A percentile compares a stretch with the other conserved stretches of the same genome.
phyloP scores from a whole-genome alignment of 768 basidiomycete species.

The Mycena crocata region DNA sequence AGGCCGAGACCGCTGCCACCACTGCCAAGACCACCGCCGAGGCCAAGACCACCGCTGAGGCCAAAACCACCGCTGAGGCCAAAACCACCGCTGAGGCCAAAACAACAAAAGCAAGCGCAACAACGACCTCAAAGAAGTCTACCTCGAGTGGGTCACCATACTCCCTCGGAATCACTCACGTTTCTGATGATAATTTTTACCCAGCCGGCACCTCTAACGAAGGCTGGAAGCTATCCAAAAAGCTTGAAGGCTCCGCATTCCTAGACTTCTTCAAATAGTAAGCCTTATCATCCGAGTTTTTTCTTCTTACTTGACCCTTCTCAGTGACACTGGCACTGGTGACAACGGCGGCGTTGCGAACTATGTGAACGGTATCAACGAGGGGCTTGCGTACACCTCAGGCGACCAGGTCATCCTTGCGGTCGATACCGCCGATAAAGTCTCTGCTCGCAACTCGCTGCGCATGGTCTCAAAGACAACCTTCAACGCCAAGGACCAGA shows the following conservation, averaged over 20 bases:
- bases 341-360: slow-evolving; percentile 35
- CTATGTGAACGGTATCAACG: slow-evolving; percentile 31
- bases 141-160: slow-evolving; percentile 14
- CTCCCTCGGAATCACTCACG: neutral
- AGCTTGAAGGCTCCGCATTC: slow-evolving; percentile 31
- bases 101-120: slow-evolving; percentile 1
- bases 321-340: slow-evolving; percentile 22
- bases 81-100: slow-evolving; percentile 9
- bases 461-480: slow-evolving; percentile 35
- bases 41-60: neutral
- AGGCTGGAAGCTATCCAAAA: slow-evolving; percentile 27
- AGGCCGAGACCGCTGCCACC: neutral
- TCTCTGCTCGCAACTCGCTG: slow-evolving; percentile 27
- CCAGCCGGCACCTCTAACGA: slow-evolving; percentile 29
- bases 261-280: slow-evolving; percentile 37
- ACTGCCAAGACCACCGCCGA: neutral
- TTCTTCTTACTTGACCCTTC: neutral
- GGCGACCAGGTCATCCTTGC: slow-evolving; percentile 31
- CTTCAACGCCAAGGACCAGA: slow-evolving; percentile 31
- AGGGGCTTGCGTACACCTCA: slow-evolving; percentile 28
- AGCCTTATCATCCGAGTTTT: neutral
- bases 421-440: slow-evolving; percentile 26
- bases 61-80: slow-evolving; percentile 12
- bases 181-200: neutral
- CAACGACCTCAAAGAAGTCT: neutral